Conservation (phyloP, 257 asterid species). For the Schizonepeta tenuifolia region DNA sequence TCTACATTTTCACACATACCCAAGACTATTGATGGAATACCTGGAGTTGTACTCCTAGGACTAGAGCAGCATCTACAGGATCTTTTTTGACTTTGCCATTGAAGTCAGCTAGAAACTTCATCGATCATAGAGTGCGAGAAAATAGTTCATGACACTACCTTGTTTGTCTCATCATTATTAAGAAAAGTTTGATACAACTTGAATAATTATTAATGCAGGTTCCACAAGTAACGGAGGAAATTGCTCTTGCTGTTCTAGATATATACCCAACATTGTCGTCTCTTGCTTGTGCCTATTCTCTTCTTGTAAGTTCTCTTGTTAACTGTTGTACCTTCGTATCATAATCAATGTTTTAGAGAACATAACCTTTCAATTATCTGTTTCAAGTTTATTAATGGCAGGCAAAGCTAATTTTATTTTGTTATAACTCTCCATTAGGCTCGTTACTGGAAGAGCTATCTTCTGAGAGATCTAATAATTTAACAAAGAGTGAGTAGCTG, state of each 20-base stretch:
- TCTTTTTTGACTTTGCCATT: neutral
- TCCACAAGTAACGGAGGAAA: slow-evolving; percentile 93
- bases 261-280: slow-evolving; percentile 85
- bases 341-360: slow-evolving; percentile 14
- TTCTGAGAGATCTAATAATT: no score
- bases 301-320: slow-evolving; percentile 62
- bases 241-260: slow-evolving; percentile 84
- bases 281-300: slow-evolving; percentile 80
- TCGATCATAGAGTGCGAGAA: neutral
- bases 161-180: slow-evolving; percentile 10
- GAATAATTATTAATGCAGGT: slow-evolving; percentile 59
- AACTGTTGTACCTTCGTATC: neutral
- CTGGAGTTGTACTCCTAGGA: no score
- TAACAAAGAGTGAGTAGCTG: no score
- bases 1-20: no score
- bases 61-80: no score
- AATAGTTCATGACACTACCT: slow-evolving; percentile 14
- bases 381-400: slow-evolving; percentile 3
- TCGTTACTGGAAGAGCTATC: no score
- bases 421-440: no score
- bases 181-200: neutral
- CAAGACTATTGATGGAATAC: no score
- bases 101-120: slow-evolving; percentile 23
- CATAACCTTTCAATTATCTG: neutral
- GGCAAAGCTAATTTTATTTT: neutral